Evolutionary conservation across 768 basidiomycete species (phyloP).

Genomic region (Coprinopsis sp.): DNA sequence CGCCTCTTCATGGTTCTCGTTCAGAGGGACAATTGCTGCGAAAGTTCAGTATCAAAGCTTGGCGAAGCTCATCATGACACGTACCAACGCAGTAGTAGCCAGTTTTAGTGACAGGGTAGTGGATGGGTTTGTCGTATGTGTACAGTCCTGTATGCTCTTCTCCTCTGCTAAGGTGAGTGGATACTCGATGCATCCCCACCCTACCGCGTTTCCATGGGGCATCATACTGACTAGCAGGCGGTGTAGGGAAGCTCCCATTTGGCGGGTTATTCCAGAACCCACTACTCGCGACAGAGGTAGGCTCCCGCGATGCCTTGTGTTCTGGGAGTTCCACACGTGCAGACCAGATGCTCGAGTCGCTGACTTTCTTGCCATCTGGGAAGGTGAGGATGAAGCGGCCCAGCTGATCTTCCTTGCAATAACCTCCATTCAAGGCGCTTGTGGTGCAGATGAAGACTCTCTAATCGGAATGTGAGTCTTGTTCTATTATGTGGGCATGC

Average conservation of each 20-base stretch:
- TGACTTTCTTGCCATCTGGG: conserved; percentile 53
- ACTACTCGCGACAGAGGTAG: conserved; percentile 21
- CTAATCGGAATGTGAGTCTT: conserved; percentile 46
- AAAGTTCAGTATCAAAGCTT: neutral
- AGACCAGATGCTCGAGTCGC: conserved; percentile 86
- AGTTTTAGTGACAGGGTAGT: conserved; percentile 77
- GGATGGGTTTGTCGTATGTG: conserved; percentile 65
- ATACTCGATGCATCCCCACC: too few species aligned
- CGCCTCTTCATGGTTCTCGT: conserved; percentile 46
- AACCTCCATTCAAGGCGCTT: conserved; percentile 62
- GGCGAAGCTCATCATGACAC: conserved; percentile 22
- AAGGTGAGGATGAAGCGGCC: conserved; percentile 89
- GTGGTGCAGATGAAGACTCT: conserved; percentile 94
- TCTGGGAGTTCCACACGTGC: conserved; percentile 64
- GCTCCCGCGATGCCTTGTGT: conserved; percentile 24
- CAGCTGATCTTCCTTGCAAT: conserved; percentile 64
- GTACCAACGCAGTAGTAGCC: conserved; percentile 96
- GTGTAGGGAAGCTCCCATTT: conserved; percentile 40
- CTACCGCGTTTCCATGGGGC: conserved; percentile 46
- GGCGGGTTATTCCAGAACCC: conserved; percentile 61
- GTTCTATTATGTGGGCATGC: neutral
- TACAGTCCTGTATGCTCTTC: conserved; percentile 48
- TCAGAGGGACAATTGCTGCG: conserved; percentile 83
- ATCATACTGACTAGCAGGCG: conserved; percentile 40
- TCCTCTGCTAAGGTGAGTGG: conserved; percentile 27